phyloP scores from a whole-genome alignment of 208 protist species.

The Leishmania aethiopica region DNA sequence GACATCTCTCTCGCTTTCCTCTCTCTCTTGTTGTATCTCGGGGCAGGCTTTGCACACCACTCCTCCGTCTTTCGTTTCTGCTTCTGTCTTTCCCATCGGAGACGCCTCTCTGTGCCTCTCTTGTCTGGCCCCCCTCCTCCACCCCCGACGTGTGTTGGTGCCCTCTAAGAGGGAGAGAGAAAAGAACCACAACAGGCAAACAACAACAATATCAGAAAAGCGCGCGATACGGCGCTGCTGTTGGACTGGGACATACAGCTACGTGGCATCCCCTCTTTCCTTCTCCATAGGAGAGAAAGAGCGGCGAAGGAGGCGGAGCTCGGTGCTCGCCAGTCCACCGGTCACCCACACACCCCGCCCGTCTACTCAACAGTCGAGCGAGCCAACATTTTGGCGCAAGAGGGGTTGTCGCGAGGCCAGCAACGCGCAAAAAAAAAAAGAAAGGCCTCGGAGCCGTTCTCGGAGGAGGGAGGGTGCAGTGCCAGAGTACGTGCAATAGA shows the following conservation, averaged over 20 bases:
- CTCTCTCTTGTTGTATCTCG: background rate
- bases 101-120: background rate
- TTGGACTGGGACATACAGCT: background rate
- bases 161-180: background rate
- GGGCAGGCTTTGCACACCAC: background rate
- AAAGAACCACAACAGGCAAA: background rate
- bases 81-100: slow-evolving; percentile 11
- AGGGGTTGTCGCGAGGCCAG: background rate
- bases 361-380: background rate
- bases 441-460: background rate
- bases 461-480: background rate
- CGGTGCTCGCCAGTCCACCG: background rate
- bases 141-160: background rate
- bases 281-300: background rate
- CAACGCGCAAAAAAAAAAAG: background rate
- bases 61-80: slow-evolving; percentile 16
- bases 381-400: background rate
- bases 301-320: background rate
- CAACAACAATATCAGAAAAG: no score
- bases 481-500: background rate
- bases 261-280: background rate
- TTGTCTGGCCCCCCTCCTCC: background rate
- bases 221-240: background rate
- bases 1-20: background rate
- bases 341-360: background rate